Evolutionary conservation across 2,329 filamentous ascomycete species (phyloP), one percentile per base, ranked within the genome.

Genomic region (Tolypocladium tropicale): DNA sequence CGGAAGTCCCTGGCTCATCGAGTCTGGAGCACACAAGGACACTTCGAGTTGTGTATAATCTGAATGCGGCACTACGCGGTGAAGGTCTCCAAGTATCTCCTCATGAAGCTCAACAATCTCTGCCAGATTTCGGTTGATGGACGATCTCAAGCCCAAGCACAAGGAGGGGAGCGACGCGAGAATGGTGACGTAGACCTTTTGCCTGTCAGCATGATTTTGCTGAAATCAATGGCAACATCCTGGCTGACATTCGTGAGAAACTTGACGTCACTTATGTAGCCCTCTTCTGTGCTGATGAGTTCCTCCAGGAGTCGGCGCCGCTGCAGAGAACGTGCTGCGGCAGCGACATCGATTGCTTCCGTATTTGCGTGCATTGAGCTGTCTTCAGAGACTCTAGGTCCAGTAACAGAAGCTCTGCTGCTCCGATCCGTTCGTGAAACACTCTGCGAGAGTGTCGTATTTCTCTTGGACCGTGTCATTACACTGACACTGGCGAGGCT

Each of bases 61-160:
- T 2, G 87, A 87, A 62, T 86, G 77, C 1, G 90, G 89, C 6
- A 94, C 79, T 0, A 78, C 79, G 18, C 77, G 78, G 63, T 91
- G 88, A 37, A 97, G 78, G 37, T 90, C 84, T 0, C 80, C 79
- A 4, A 96, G 77, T 28, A 97, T 82, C 57, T 87, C 83, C 65
- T 95, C 89, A 64, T 99, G 94, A 11, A 95, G 76, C 60, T 88
- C 82, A 55, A 95, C 77, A 57, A 97, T 90, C 56, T 90, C 86
- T 32, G 85, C 84, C 43, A 95, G 75, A 63, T 91, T 95, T 54
- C 81, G 82, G 64, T 91, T 89, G 62, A 95, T 90, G 14, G 88
- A 88, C 37, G 82, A 79, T 60, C 88, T 78, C 23, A 88, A 77
- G 34, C 82, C 82, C 39, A 74, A 72, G n/a, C 85, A 78, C n/a